Conservation (phyloP, 768 basidiomycete genomes). For the Boletus reticuloceps region DNA sequence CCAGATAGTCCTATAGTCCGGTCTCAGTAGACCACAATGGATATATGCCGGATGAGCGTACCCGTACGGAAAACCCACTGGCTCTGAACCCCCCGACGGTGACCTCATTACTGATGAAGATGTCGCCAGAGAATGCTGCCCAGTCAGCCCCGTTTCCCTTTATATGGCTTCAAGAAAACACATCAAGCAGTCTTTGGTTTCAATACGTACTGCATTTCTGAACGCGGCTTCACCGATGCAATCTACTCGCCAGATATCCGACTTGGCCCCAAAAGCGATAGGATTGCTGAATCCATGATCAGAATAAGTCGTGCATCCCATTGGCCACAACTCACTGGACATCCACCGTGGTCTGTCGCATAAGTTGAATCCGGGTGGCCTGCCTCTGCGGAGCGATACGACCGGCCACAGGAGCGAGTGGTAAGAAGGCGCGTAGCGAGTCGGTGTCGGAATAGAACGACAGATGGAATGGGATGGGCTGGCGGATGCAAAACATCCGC, state of each 20-base stretch:
- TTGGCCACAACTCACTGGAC: constrained; percentile 38
- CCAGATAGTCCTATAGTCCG: constrained; percentile 58
- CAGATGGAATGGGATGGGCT: constrained; percentile 68
- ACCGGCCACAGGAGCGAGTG: constrained; percentile 48
- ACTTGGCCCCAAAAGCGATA: constrained; percentile 49
- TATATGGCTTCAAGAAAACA: constrained; percentile 3
- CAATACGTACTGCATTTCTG: constrained; percentile 46
- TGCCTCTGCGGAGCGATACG: constrained; percentile 28
- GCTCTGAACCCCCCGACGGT: constrained; percentile 64
- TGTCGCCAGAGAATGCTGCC: constrained; percentile 62
- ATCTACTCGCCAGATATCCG: constrained; percentile 69
- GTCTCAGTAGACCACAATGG: neutral
- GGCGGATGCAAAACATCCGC: constrained; percentile 53
- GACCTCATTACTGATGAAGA: constrained; percentile 46
- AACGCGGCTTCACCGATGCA: constrained; percentile 65
- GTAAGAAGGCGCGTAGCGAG: constrained; percentile 59
- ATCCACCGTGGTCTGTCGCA: constrained; percentile 69
- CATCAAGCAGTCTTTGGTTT: neutral
- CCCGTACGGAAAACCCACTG: constrained; percentile 62
- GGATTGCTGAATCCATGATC: constrained; percentile 39
- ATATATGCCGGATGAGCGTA: constrained; percentile 26
- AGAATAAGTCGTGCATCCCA: neutral
- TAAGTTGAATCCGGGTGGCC: constrained; percentile 54
- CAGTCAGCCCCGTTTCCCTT: constrained; percentile 66
- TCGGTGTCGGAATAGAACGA: constrained; percentile 53